Evolutionary conservation across 495 filamentous ascomycete species (phyloP).

Genomic region (Podospora conica): DNA sequence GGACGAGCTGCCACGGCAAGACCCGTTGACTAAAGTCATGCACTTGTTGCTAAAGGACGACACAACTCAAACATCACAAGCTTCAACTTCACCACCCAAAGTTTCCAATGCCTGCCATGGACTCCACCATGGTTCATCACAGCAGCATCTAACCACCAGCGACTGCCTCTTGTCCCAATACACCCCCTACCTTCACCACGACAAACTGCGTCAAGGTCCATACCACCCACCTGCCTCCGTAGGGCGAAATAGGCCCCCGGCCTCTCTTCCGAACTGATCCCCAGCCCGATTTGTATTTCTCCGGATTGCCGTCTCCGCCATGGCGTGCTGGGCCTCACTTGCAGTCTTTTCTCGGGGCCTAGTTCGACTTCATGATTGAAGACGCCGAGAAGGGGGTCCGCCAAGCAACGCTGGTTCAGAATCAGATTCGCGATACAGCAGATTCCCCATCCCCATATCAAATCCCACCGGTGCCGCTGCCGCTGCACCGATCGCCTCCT

Average conservation of each 20-base stretch:
- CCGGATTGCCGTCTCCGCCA: neutral
- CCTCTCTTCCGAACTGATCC: neutral
- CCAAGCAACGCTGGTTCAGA: neutral
- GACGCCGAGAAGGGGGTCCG: neutral
- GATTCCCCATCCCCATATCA: neutral
- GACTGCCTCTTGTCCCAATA: neutral
- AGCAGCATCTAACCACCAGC: neutral
- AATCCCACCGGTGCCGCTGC: neutral
- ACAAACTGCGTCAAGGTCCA: neutral
- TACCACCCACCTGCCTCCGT: no score
- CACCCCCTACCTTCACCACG: neutral
- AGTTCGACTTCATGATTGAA: neutral
- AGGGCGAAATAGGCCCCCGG: no score
- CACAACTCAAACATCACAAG: no score
- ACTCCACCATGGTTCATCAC: no score
- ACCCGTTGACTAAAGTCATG: neutral
- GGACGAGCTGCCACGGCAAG: neutral
- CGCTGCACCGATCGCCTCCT: conserved; percentile 17
- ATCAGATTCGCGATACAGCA: neutral
- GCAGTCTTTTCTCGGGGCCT: neutral
- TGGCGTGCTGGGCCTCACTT: no score
- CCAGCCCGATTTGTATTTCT: no score
- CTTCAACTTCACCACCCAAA: no score
- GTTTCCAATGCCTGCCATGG: no score
- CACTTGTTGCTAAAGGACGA: no score